phyloP scores from a whole-genome alignment of 2,329 filamentous ascomycete genomes.

The Rhinocladiella similis region DNA sequence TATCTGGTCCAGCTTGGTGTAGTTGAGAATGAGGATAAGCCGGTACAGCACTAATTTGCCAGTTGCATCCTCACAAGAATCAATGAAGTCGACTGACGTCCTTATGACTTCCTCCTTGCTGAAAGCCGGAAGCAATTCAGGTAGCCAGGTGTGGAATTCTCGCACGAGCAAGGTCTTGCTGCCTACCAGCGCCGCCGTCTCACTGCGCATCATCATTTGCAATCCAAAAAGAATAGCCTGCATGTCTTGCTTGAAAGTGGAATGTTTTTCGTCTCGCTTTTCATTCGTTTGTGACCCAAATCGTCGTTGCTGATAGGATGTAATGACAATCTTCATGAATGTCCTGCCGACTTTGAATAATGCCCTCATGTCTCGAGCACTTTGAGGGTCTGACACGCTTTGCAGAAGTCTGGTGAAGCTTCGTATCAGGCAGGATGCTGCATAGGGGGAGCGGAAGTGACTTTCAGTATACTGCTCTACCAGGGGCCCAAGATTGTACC shows the following conservation, averaged over 20 bases:
- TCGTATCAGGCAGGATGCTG: slow-evolving; percentile 80
- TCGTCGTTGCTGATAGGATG: slow-evolving; percentile 78
- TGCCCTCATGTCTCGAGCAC: slow-evolving; percentile 78
- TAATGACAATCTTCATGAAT: slow-evolving; percentile 90
- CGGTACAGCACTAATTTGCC: slow-evolving; percentile 92
- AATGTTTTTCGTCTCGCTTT: slow-evolving; percentile 31
- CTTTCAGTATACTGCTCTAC: slow-evolving; percentile 89
- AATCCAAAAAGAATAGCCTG: slow-evolving; percentile 86
- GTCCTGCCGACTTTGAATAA: slow-evolving; percentile 95
- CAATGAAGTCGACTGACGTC: slow-evolving; percentile 89
- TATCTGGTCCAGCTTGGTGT: slow-evolving; percentile 71
- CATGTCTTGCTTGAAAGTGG: slow-evolving; percentile 77
- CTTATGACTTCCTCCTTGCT: slow-evolving; percentile 82
- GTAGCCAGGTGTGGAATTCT: slow-evolving; percentile 97
- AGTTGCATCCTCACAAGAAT: slow-evolving; percentile 82
- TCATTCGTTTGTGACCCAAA: slow-evolving; percentile 66
- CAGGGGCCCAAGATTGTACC: slow-evolving; percentile 86
- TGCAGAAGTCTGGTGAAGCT: slow-evolving; percentile 83
- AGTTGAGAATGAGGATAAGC: slow-evolving; percentile 88
- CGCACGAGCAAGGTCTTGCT: slow-evolving; percentile 95
- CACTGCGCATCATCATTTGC: slow-evolving; percentile 84
- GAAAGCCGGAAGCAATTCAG: slow-evolving; percentile 77
- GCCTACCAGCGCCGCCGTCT: slow-evolving; percentile 80
- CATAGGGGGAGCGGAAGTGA: slow-evolving; percentile 90
- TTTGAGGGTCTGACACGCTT: slow-evolving; percentile 79